Base-by-base conservation (phyloP, 129 eudicot species). In the Centella asiatica region DNA sequence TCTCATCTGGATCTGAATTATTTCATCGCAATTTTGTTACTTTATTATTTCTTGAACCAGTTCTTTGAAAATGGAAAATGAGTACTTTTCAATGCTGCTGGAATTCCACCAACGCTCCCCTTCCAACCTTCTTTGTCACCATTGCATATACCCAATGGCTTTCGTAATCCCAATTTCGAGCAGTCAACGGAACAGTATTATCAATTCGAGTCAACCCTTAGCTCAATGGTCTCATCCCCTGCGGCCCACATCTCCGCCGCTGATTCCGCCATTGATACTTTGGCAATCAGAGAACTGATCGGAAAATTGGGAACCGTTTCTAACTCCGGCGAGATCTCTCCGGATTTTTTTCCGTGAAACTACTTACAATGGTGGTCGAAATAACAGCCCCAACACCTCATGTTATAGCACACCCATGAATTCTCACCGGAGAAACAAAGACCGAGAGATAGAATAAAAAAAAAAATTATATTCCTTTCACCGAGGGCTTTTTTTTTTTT, bases 161-260 rank as follows among this genome's bases (percentile, higher is more conserved):
- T 71, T 20, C 66, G 22, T 13, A 57, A 59, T 40, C 19, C 74
- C 60, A 33, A 28, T 54, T 47, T 50, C 62, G 57, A 46, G 57
- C 65, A 59, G 39, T 36, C 53, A 32, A 57, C 69, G 37, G 77
- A 72, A 20, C 68, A 67, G 1, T 80, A 19, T 56, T 40, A 77
- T 48, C 79, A 65, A 26, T 83, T 86, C 28, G 89, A 77, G 20
- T 74, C 92, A 12, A 34, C 77, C 51, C 48, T 82, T 24, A 85
- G 75, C 73, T 80, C 95, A 36, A 74, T 84, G 48, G 78, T 70
- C 39, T 66, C 89, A 3, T 83, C 93, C 56, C 83, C 88, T 18
- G 81, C 72, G 2, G 54, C 85, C 51, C 64, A 84, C 60, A 76
- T 40, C 49, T 55, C 81, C 1, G 73, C 52, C 4, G 63, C 54